These are phyloP conservation scores for Daldinia childiae DNA, from an alignment of 495 filamentous ascomycete species.

Conservation along the genomic window DNA sequence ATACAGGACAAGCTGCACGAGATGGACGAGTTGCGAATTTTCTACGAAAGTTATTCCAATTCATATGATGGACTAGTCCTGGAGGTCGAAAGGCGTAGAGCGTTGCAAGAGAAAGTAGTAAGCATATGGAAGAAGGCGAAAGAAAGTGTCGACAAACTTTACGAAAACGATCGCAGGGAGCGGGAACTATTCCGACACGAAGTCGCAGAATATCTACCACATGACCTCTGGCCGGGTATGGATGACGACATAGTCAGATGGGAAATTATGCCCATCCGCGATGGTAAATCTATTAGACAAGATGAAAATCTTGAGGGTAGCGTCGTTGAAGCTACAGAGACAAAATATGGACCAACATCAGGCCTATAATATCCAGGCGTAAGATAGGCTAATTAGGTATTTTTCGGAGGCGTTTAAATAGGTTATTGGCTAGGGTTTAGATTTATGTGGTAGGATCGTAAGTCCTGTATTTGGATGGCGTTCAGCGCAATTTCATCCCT, in stretches of 20 bases:
- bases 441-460: conserved; percentile 1
- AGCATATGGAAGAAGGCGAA: conserved; percentile 77
- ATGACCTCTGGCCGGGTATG: conserved; percentile 85
- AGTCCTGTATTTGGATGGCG: conserved; percentile 11
- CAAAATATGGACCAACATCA: conserved; percentile 17
- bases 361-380: conserved; percentile 11
- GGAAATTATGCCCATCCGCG: conserved; percentile 54
- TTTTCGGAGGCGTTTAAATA: conserved; percentile 9
- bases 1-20: conserved; percentile 75
- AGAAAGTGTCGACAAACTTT: conserved; percentile 77
- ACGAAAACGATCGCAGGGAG: conserved; percentile 75
- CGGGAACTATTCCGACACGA: conserved; percentile 82
- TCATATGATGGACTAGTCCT: conserved; percentile 86
- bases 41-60: conserved; percentile 84
- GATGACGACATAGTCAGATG: conserved; percentile 52
- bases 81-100: conserved; percentile 78
- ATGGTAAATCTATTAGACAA: conserved; percentile 25
- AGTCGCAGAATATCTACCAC: conserved; percentile 83
- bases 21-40: conserved; percentile 73
- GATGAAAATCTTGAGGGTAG: conserved; percentile 38
- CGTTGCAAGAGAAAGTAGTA: conserved; percentile 75
- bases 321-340: conserved; percentile 36
- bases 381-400: not conserved
- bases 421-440: conserved; percentile 9
- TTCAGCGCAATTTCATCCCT: conserved; percentile 3